Base-by-base conservation (phyloP, 768 basidiomycete genomes). In the Termitomyces sp. region DNA sequence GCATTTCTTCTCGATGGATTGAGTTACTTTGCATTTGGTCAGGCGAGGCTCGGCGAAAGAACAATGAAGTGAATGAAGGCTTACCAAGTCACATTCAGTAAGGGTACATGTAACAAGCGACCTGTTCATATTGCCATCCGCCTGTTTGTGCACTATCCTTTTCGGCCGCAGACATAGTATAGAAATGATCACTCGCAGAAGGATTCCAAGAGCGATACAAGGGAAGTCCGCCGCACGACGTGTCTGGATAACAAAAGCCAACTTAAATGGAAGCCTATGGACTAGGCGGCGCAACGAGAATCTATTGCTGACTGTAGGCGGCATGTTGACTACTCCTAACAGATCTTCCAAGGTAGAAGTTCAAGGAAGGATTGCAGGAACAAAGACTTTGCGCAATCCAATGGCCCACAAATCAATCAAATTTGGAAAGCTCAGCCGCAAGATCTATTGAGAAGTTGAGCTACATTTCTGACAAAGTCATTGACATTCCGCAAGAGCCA, bases 131-230 rank as follows among this genome's bases (percentile, higher is more conserved):
- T 15, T 15, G 50, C 44, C 61, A 69, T 22, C 61, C 61, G 27
- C 47, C 11, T n/a, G 30, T 34, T 30, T 34, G 48, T 15, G 64
- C 61, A 13, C 8, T 52, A 37, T 68, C 57, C 53, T 45, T 55
- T 57, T 69, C 68, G 3, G 54, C 49, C 16, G 20, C 41, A 24
- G 61, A 61, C 30, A 56, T 67, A 12, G 69, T 70, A 44, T 70
- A 70, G 41, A 70, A 70, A 55, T 70, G 69, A 50, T 70, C 67
- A 1, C 31, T 33, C 13, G 27, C 59, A 13, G 27, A 18, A 4
- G 33, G 12, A 34, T 62, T 64, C 50, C 60, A 70, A 50, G 63
- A 51, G n/a, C 69, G 59, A 59, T 68, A 70, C 42, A 69, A 58
- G 0, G 67, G 62, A 30, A 56, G 33, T 8, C 55, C 58, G n/a